Base-by-base conservation (phyloP, 2,329 filamentous ascomycete species). In the Bertia moriformis region DNA sequence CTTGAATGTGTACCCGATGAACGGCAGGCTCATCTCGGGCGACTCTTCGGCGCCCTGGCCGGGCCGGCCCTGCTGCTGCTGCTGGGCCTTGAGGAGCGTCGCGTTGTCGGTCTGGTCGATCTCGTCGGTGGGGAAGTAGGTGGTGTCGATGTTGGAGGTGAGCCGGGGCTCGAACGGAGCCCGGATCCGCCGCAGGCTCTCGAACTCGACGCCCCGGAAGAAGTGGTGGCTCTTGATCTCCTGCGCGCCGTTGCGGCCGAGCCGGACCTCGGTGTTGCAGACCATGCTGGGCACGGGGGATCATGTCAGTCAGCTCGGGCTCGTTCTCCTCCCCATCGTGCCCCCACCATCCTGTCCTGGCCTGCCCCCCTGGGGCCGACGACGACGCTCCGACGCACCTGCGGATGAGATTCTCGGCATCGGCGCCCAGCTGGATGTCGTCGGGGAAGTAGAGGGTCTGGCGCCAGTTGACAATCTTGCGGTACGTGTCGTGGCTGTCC, bases 391-490 rank as follows among this genome's bases (percentile, higher is more conserved):
- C 4, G 36, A 60, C 73, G 57, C 68, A 93, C 87, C 81, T 86
- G 67, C 87, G 71, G 50, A 96, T 93, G 54, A 96, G 71, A 52
- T 89, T 83, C 62, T 96, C 89, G 0, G 91, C 88, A 53, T 95
- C 88, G 1, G 73, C 72, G 32, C 86, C 86, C 22, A 98, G 69
- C 44, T 85, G 83, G 51, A 95, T 83, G 58, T 98, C 91, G 43
- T 93, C 88, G 1, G 91, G 91, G 68, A 98, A 96, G 61, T 94
- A 94, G 37, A 98, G 66, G 43, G 89, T 87, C 54, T 93, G 82
- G 41, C 85, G 79, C 91, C 91, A 98, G 64, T 95, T 94, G 51
- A 98, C 87, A 58, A 98, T 98, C 72, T 98, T 98, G 48, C 89
- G 82, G 63, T 98, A 98, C 1, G 91, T 96, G 59, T 96, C 91